A percentile compares a stretch with the other conserved stretches of the same genome.
Evolutionary conservation across 148 eudicot genomes (phyloP).

Genomic region (Rhododendron molle): DNA sequence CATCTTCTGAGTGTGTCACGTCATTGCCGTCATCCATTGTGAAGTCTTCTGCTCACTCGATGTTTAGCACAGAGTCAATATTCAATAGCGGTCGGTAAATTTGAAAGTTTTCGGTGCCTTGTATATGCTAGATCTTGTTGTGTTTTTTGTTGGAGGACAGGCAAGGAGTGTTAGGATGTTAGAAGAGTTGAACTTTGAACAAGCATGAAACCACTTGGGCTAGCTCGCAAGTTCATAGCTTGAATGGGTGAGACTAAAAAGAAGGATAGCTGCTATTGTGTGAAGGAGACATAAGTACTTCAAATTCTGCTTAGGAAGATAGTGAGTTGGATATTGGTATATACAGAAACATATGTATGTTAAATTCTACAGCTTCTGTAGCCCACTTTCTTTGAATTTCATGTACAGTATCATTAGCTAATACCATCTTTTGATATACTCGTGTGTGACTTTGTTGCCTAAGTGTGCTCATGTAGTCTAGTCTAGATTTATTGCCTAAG

Average conservation of each 20-base stretch:
- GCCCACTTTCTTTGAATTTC: no score
- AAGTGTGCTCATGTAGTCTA: no score
- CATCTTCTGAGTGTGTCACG: not conserved
- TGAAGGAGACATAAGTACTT: not conserved
- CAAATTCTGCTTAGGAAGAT: not conserved
- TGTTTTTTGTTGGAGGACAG: not conserved
- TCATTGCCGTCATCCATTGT: not conserved
- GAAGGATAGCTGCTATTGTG: not conserved
- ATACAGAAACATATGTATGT: constrained; percentile 16
- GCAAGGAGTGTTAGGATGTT: not conserved
- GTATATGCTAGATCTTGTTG: not conserved
- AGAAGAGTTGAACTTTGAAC: not conserved
- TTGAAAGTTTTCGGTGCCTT: not conserved
- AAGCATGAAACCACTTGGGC: not conserved
- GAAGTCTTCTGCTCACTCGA: not conserved
- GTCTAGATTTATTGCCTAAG: no score
- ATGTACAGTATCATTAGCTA: no score
- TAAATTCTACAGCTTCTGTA: no score
- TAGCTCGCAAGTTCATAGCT: not conserved
- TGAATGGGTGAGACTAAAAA: not conserved
- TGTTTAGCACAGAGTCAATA: not conserved
- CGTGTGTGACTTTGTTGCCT: no score
- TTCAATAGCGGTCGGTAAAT: not conserved
- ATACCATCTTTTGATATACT: no score
- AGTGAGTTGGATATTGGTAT: no score